Percentiles rank a stretch among this genome's conserved stretches.
phyloP scores from a whole-genome alignment of 805 yeast genomes.

The Tetrapisispora taiwanensis region DNA sequence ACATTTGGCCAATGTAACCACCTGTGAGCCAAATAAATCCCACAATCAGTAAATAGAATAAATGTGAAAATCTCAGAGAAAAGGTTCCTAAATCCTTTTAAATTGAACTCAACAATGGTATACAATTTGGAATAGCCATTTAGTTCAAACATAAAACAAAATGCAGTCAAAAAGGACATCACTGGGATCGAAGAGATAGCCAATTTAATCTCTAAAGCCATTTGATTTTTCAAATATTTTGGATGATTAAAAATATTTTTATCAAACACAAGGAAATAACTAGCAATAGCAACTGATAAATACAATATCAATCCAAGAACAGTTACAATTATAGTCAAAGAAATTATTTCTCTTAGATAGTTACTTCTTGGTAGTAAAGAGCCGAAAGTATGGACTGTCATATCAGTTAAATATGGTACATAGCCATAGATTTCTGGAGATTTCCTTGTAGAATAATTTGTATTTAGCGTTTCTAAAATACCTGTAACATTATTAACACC shows the following conservation, averaged over 20 bases:
- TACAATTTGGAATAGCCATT: constrained; percentile 77
- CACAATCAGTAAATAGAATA: constrained; percentile 86
- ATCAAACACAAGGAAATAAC: constrained; percentile 74
- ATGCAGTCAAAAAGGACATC: constrained; percentile 79
- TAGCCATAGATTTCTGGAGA: constrained; percentile 46
- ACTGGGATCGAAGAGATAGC: constrained; percentile 76
- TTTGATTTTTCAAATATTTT: constrained; percentile 85
- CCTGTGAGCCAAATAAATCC: constrained; percentile 84
- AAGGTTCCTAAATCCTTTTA: constrained; percentile 61
- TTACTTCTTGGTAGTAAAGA: constrained; percentile 40
- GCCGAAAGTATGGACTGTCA: constrained; percentile 44
- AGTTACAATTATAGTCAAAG: constrained; percentile 56
- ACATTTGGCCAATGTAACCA: constrained; percentile 86
- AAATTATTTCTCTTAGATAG: no score
- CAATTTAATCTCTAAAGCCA: constrained; percentile 68
- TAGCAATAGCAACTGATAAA: constrained; percentile 57
- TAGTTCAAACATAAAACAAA: constrained; percentile 79
- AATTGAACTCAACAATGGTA: constrained; percentile 44
- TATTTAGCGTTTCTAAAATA: constrained; percentile 11
- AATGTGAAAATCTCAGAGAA: constrained; percentile 65
- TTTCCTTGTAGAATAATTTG: constrained; percentile 9
- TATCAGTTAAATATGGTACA: constrained; percentile 47
- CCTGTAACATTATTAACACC: not conserved
- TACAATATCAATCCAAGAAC: constrained; percentile 80
- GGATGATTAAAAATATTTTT: constrained; percentile 90